These are phyloP conservation scores for Plasmodiophora brassicae DNA, from an alignment of 208 protist species.

Conservation along the genomic window DNA sequence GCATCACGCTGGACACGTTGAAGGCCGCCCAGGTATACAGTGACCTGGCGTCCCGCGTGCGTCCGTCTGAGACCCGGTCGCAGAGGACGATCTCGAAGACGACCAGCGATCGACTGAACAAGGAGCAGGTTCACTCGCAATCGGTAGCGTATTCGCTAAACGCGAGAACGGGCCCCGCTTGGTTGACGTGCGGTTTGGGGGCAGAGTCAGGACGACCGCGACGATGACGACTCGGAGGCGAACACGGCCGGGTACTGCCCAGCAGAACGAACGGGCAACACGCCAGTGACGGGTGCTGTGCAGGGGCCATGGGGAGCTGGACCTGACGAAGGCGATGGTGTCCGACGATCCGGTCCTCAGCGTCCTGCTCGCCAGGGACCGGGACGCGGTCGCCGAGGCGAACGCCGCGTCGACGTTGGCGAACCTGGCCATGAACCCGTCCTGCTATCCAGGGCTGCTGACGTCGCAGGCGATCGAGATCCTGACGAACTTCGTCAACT, in stretches of 20 bases:
- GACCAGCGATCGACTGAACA: not conserved
- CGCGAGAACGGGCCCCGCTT: too few relatives aligned
- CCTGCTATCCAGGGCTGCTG: not conserved
- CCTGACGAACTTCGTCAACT: constrained; percentile 15
- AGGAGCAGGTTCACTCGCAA: too few relatives aligned
- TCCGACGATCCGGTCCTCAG: not conserved
- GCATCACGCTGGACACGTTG: not conserved
- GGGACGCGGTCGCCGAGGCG: constrained; percentile 5
- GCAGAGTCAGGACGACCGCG: too few relatives aligned
- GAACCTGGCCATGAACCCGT: not conserved
- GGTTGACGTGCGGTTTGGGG: too few relatives aligned
- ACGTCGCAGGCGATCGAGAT: not conserved
- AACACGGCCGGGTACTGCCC: too few relatives aligned
- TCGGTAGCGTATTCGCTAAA: too few relatives aligned
- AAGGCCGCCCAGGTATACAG: not conserved
- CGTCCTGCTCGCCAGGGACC: not conserved
- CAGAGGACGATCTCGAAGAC: constrained; percentile 12
- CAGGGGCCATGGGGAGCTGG: not conserved
- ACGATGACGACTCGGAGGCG: too few relatives aligned
- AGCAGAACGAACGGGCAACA: too few relatives aligned
- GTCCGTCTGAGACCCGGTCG: not conserved
- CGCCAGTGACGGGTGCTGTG: not conserved
- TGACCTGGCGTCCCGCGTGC: too few relatives aligned
- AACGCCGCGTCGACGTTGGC: constrained; percentile 1
- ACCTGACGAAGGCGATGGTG: not conserved